A percentile compares a stretch with the other conserved stretches of the same genome.
phyloP scores from a whole-genome alignment of 2,329 filamentous ascomycete species.

The Dactylellina drechsleri region DNA sequence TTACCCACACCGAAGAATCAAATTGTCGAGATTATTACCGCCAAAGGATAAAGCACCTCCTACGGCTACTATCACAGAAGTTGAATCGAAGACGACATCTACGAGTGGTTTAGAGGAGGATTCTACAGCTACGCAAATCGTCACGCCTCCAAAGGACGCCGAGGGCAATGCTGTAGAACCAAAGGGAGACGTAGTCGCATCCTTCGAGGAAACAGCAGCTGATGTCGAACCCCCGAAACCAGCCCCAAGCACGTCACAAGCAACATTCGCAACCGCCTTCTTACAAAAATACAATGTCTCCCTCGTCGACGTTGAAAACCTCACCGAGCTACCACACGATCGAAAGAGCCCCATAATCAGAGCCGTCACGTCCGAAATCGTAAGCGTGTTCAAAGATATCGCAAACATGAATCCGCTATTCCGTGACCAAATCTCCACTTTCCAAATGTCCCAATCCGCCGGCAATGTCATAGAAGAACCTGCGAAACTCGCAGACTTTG shows the following conservation, averaged over 20 bases:
- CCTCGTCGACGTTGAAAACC: conserved; percentile 93
- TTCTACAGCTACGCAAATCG: conserved; percentile 69
- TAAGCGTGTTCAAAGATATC: conserved; percentile 98
- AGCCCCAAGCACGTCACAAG: conserved; percentile 58
- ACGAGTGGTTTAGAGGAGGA: conserved; percentile 67
- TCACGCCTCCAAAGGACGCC: conserved; percentile 66
- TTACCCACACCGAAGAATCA: conserved; percentile 94
- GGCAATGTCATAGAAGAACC: conserved; percentile 96
- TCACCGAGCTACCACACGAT: conserved; percentile 87
- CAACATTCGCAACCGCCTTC: conserved; percentile 73
- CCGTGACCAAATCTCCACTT: conserved; percentile 95
- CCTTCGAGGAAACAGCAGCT: conserved; percentile 85
- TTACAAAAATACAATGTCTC: conserved; percentile 90
- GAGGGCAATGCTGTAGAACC: conserved; percentile 64
- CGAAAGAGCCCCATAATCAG: conserved; percentile 88
- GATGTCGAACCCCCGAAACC: conserved; percentile 64
- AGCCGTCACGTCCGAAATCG: conserved; percentile 94
- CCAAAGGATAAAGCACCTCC: conserved; percentile 65
- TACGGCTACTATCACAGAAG: conserved; percentile 60
- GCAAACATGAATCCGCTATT: conserved; percentile 93
- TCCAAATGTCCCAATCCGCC: conserved; percentile 92
- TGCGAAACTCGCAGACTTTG: conserved; percentile 94
- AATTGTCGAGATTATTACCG: conserved; percentile 82
- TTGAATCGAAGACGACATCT: conserved; percentile 59
- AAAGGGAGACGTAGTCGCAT: conserved; percentile 93